Evolutionary conservation across 2,329 filamentous ascomycete species (phyloP), one percentile per base, ranked within the genome.

Genomic region (Phialocephala subalpina): DNA sequence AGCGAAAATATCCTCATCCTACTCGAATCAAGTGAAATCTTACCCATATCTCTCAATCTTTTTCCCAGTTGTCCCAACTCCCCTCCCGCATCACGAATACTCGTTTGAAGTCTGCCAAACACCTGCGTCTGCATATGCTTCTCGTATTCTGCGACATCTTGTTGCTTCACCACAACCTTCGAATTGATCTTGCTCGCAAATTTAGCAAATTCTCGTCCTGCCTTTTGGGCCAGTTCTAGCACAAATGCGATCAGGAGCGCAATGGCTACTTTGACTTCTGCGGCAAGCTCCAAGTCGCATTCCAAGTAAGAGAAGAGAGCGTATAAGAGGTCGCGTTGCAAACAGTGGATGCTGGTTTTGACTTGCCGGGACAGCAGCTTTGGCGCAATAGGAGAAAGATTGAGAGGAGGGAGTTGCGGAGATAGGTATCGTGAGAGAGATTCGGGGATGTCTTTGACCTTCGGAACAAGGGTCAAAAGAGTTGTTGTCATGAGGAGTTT

Each of bases 401-500:
- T n/a, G 18, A 12, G 55, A 47, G 40, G 1, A 47, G 12, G 11
- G 53, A 27, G 18, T 59, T 64, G 55, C 25, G 40, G 42, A 27
- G 18, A 53, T 6, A 64, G 27, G 9, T 18, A 29, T 47, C 22
- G 36, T 14, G 27, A 40, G 27, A 64, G 55, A 14, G 55, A n/a
- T 42, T 64, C 62, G 14, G 62, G 55, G 3, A 64, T 49, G 7
- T 40, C 8, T 14, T 12, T 53, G 42, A 64, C 40, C 53, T 16
- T 64, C 55, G 55, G 55, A n/a, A 64, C 62, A 27, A 58, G 42
- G 9, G 7, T 64, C 27, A 64, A 22, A 52, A 64, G 62, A n/a
- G 62, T 64, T 64, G 55, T 40, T 57, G 62, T 64, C 29, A 64
- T 64, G 2, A 64, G 55, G 20, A 59, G 55, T 38, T 64, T 64